Percentiles rank a stretch among this genome's conserved stretches.
Evolutionary conservation across 208 protist species (phyloP).

Genomic region (Sergeia podlipaevii): DNA sequence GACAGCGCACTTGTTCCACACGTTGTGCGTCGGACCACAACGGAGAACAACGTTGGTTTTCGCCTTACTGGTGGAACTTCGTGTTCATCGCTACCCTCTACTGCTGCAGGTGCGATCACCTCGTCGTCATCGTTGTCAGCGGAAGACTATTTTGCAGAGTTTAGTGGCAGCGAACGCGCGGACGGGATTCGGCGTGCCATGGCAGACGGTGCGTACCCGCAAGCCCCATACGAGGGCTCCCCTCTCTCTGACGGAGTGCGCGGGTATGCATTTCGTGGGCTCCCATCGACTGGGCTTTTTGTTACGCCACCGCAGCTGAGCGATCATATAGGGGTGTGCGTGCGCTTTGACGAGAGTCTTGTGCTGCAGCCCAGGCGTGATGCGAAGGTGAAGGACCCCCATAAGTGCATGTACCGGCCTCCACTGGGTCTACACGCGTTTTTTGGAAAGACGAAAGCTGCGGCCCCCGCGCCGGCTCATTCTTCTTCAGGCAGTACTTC

Average conservation of each 20-base stretch:
- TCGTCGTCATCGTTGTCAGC: not conserved
- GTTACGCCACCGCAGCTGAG: constrained; percentile 88
- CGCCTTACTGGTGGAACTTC: not conserved
- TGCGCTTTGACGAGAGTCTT: constrained; percentile 25
- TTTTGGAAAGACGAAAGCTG: constrained; percentile 30
- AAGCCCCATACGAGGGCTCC: constrained; percentile 66
- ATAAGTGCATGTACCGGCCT: constrained; percentile 63
- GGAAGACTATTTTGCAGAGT: constrained; percentile 56
- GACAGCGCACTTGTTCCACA: constrained; percentile 41
- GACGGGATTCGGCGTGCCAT: constrained; percentile 50
- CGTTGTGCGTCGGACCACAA: constrained; percentile 37
- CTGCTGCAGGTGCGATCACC: not conserved
- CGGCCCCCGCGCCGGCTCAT: not conserved
- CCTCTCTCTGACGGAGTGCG: constrained; percentile 29
- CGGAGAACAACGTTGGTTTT: constrained; percentile 60
- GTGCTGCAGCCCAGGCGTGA: constrained; percentile 22
- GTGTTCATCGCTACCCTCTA: not conserved
- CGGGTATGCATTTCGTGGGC: constrained; percentile 42
- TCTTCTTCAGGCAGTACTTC: not conserved
- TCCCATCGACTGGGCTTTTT: constrained; percentile 78
- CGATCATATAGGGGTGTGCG: constrained; percentile 84
- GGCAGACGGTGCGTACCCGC: constrained; percentile 53
- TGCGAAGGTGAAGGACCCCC: constrained; percentile 39
- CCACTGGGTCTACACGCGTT: constrained; percentile 51
- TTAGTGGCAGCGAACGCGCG: constrained; percentile 26